Conservation (phyloP, 164 flowering plant genomes). For the Tetrastigma voinierianum region DNA sequence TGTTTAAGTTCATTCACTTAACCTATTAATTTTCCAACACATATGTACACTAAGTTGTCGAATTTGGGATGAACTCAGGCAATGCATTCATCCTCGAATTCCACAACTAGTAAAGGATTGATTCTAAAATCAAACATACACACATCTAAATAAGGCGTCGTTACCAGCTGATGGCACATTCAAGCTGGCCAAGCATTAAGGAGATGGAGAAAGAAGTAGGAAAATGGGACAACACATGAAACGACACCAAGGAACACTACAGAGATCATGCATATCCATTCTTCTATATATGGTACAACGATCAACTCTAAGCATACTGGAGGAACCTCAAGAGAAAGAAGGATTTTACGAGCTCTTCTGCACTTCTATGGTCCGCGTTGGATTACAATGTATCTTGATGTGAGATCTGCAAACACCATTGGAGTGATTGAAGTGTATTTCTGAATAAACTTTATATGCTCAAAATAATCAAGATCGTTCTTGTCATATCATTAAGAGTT, state of each 20-base stretch:
- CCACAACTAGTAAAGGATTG: conserved; percentile 11
- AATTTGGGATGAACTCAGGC: not conserved
- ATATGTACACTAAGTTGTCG: no score
- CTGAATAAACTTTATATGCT: no score
- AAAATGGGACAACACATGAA: conserved; percentile 17
- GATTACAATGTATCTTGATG: conserved; percentile 12
- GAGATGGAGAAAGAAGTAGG: conserved; percentile 28
- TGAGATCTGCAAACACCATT: no score
- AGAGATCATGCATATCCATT: conserved; percentile 16
- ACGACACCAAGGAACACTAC: not conserved
- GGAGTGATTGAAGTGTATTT: no score
- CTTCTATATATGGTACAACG: conserved; percentile 26
- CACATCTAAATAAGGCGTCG: no score
- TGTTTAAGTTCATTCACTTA: no score
- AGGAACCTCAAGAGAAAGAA: conserved; percentile 21
- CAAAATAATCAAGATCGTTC: no score
- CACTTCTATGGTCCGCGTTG: conserved; percentile 18
- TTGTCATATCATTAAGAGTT: no score
- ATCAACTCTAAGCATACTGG: conserved; percentile 32
- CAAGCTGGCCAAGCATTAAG: conserved; percentile 6
- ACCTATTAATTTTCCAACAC: no score
- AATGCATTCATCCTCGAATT: conserved; percentile 16
- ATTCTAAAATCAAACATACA: not conserved
- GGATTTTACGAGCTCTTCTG: conserved; percentile 9
- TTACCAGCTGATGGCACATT: conserved; percentile 3